Conservation (phyloP, 2,329 filamentous ascomycete species). For the Knufia fluminis region DNA sequence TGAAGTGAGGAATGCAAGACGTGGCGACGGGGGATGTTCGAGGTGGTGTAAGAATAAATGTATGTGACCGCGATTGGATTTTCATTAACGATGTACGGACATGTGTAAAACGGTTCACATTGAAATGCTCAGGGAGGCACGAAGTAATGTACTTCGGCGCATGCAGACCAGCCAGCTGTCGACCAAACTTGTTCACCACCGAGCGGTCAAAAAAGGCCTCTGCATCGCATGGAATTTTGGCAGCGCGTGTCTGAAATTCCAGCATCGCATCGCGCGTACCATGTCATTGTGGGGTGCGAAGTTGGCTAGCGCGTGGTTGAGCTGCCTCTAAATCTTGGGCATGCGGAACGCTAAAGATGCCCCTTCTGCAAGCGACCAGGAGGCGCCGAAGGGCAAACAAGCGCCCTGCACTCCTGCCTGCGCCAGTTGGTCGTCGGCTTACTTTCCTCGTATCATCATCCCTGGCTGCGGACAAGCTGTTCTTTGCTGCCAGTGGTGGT, state of each 20-base stretch:
- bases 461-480: neutral
- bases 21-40: neutral
- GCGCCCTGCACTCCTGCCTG: too few species aligned
- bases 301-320: neutral
- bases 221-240: neutral
- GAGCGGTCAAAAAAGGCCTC: neutral
- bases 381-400: neutral
- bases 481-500: neutral
- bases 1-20: constrained; percentile 1
- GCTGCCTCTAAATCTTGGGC: neutral
- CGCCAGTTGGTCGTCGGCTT: neutral
- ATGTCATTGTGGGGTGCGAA: neutral
- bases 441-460: neutral
- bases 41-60: neutral
- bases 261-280: neutral
- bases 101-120: neutral
- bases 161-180: neutral
- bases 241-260: neutral
- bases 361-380: neutral
- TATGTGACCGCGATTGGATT: neutral
- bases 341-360: neutral
- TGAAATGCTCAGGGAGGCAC: neutral
- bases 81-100: neutral
- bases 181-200: neutral
- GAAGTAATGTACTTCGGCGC: neutral